phyloP scores from a whole-genome alignment of 2,329 filamentous ascomycete genomes.

The Cladophialophora yegresii region DNA sequence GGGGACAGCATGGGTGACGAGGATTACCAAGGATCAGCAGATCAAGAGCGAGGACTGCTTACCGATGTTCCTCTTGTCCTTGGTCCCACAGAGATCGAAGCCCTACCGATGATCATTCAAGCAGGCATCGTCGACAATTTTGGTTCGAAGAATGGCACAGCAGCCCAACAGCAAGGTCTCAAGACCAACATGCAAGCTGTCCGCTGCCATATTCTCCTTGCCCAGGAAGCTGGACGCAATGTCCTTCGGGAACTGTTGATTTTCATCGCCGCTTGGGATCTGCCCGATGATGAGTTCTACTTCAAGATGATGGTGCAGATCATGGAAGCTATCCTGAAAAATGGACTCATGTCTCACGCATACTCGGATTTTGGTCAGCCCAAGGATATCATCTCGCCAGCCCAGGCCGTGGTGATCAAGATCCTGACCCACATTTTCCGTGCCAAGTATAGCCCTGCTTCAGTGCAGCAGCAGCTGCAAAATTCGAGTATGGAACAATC shows the following conservation, averaged over 20 bases:
- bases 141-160: slow-evolving; percentile 54
- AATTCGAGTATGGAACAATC: slow-evolving; percentile 47
- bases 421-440: slow-evolving; percentile 89
- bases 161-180: slow-evolving; percentile 53
- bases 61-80: slow-evolving; percentile 94
- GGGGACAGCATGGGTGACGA: slow-evolving; percentile 53
- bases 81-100: slow-evolving; percentile 92
- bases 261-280: slow-evolving; percentile 95
- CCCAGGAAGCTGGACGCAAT: slow-evolving; percentile 86
- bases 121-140: slow-evolving; percentile 87
- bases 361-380: slow-evolving; percentile 89
- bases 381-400: slow-evolving; percentile 94
- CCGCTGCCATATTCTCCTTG: slow-evolving; percentile 83
- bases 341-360: slow-evolving; percentile 84
- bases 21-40: slow-evolving; percentile 53
- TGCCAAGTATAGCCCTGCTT: slow-evolving; percentile 56
- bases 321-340: slow-evolving; percentile 87
- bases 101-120: slow-evolving; percentile 95
- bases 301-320: slow-evolving; percentile 97
- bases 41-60: slow-evolving; percentile 70
- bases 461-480: slow-evolving; percentile 42
- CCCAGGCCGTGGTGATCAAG: slow-evolving; percentile 88
- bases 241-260: slow-evolving; percentile 87
- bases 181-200: slow-evolving; percentile 81
- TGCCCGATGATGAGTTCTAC: slow-evolving; percentile 88